These are phyloP conservation scores for Peronospora tabacina DNA, from an alignment of 352 stramenopile species.

Conservation along the genomic window DNA sequence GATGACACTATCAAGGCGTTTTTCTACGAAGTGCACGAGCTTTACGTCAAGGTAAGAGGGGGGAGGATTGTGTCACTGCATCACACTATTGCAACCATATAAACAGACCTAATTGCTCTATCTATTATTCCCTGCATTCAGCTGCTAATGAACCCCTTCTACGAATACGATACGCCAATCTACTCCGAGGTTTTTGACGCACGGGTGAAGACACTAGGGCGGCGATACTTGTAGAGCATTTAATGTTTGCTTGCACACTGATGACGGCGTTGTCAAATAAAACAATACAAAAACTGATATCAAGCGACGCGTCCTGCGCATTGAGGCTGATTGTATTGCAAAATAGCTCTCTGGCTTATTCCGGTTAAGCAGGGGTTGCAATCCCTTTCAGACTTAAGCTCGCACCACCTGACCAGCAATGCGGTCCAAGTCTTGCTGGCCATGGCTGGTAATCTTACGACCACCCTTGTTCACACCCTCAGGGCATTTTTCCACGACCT, in stretches of 20 bases:
- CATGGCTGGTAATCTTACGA: conserved; percentile 92
- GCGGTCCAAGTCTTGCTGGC: conserved; percentile 98
- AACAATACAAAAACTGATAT: neutral
- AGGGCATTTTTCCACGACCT: conserved; percentile 94
- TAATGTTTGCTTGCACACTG: no score
- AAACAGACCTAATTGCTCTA: conserved; percentile 4
- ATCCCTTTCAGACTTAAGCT: conserved; percentile 49
- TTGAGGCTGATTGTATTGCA: conserved; percentile 42
- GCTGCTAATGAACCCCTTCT: conserved; percentile 95
- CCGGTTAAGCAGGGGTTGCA: conserved; percentile 21
- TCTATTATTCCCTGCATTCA: conserved; percentile 20
- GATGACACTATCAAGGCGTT: conserved; percentile 94
- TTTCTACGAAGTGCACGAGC: conserved; percentile 95
- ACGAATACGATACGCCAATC: conserved; percentile 92
- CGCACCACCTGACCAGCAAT: conserved; percentile 93
- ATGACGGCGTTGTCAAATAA: conserved; percentile 1
- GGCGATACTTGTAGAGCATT: conserved; percentile 66
- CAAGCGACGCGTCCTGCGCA: conserved; percentile 7
- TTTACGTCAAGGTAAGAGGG: conserved; percentile 91
- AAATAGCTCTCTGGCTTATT: conserved; percentile 47
- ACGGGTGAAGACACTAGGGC: conserved; percentile 83
- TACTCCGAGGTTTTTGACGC: conserved; percentile 90
- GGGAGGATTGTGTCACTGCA: neutral
- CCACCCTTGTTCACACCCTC: conserved; percentile 90
- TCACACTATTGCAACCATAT: neutral